Evolutionary conservation across 2,329 filamentous ascomycete species (phyloP).

Genomic region (Curvularia eragrostidis): DNA sequence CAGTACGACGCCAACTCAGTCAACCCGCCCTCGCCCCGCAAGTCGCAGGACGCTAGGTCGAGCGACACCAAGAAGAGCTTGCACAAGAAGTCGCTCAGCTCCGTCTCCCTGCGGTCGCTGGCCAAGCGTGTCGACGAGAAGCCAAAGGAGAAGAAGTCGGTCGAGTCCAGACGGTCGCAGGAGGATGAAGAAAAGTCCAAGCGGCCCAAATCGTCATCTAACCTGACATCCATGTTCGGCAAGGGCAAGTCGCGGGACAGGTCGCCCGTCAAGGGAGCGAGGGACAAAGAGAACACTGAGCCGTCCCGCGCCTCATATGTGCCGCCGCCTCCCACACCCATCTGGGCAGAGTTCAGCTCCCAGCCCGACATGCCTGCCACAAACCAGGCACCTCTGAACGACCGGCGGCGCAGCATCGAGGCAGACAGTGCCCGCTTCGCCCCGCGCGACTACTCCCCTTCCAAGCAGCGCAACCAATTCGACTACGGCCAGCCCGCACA

Average conservation of each 20-base stretch:
- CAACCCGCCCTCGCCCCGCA: conserved; percentile 46
- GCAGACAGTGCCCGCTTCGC: conserved; percentile 67
- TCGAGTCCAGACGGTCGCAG: conserved; percentile 38
- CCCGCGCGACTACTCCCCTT: conserved; percentile 65
- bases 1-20: conserved; percentile 48
- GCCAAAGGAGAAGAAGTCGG: conserved; percentile 39
- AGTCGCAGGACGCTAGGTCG: conserved; percentile 48
- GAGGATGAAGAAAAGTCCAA: conserved; percentile 55
- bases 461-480: conserved; percentile 68
- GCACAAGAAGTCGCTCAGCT: conserved; percentile 63
- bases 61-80: conserved; percentile 45
- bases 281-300: conserved; percentile 83
- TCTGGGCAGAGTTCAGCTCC: conserved; percentile 77
- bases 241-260: conserved; percentile 72
- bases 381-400: conserved; percentile 55
- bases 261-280: conserved; percentile 53
- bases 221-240: conserved; percentile 77
- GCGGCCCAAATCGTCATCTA: conserved; percentile 84
- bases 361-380: conserved; percentile 44
- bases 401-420: conserved; percentile 54
- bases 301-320: conserved; percentile 61
- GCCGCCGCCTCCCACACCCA: conserved; percentile 65
- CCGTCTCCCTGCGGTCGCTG: conserved; percentile 60
- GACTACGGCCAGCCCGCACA: conserved; percentile 57
- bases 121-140: conserved; percentile 52